Percentiles rank a stretch among this genome's conserved stretches.
These are phyloP conservation scores for Dipteronia dyeriana DNA, from an alignment of 345 rosid species.

Conservation along the genomic window DNA sequence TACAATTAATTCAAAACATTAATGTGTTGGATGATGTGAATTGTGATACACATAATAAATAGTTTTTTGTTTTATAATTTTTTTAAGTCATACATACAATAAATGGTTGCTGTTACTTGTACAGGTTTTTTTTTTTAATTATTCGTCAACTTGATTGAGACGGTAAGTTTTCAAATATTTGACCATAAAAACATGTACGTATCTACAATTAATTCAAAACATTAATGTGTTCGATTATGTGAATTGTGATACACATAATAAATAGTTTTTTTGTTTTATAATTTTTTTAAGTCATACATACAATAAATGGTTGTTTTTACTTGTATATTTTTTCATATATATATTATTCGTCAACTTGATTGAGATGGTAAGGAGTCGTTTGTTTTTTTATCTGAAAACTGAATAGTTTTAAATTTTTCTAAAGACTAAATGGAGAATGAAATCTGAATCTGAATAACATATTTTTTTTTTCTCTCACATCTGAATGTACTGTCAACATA, in stretches of 20 bases:
- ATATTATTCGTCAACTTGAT: slow-evolving; percentile 7
- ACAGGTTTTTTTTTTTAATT: background rate
- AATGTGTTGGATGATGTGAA: background rate
- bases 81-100: background rate
- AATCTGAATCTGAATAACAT: too few species aligned
- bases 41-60: background rate
- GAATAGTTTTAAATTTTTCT: too few species aligned
- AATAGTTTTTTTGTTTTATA: background rate
- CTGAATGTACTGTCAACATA: too few species aligned
- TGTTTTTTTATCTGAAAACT: too few species aligned
- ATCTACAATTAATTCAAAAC: background rate
- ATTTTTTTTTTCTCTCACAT: too few species aligned
- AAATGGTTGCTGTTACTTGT: background rate
- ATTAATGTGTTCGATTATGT: background rate
- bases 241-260: background rate
- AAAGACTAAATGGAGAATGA: too few species aligned
- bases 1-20: too few species aligned
- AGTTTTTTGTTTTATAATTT: background rate
- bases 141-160: slow-evolving; percentile 13
- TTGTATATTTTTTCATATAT: background rate
- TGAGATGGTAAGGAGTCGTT: slow-evolving; percentile 17
- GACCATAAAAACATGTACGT: background rate
- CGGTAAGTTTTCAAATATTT: background rate
- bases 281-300: too few species aligned
- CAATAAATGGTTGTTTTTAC: background rate